Base-by-base conservation (phyloP, 768 basidiomycete genomes). In the Boletus pseudo-olivaceus region DNA sequence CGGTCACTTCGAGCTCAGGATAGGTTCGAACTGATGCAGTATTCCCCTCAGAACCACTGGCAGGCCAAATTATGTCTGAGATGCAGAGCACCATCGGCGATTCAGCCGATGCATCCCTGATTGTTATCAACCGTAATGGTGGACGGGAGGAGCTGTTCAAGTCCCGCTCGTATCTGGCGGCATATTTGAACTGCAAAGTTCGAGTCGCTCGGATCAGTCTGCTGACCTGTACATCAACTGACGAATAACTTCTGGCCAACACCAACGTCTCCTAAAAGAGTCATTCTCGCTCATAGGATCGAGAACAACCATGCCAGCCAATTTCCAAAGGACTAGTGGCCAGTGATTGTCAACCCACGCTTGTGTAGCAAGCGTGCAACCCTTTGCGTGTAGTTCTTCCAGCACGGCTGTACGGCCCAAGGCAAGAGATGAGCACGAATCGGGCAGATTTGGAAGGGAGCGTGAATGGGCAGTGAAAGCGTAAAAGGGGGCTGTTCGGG, bases 281-380 rank as follows among this genome's bases (percentile, higher is more conserved):
- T 79, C 71, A 14, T 55, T 64, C 63, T 84, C 84, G 38, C 76
- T 73, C 26, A 77, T 68, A 5, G 94, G 93, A 54, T 90, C 84
- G 1, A 93, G 76, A 34, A 79, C 75, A 1, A 85, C 87, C 80
- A 93, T 83, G 12, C 90, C 88, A 4, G 93, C 92, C 20, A 97
- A 72, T 72, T 99, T 99, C 97, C 97, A 99, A 4, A 99, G 77
- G 30, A 98, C 83, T 42, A 94, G 72, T 10, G 74, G 69, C 90
- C 93, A 99, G 62, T 97, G 94, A 62, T 98, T 98, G 47, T 88
- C 82, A 1, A 97, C 85, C 97, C 97, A 99, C 23, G 76, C 70
- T 58, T 83, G 75, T 8, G 84, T 89, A 3, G 82, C 89, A 23
- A 92, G 77, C 2, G 63, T 67, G 57, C 92, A 94, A 0, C 88